phyloP scores from a whole-genome alignment of 257 asterid species.

The Fraxinus anomala region DNA sequence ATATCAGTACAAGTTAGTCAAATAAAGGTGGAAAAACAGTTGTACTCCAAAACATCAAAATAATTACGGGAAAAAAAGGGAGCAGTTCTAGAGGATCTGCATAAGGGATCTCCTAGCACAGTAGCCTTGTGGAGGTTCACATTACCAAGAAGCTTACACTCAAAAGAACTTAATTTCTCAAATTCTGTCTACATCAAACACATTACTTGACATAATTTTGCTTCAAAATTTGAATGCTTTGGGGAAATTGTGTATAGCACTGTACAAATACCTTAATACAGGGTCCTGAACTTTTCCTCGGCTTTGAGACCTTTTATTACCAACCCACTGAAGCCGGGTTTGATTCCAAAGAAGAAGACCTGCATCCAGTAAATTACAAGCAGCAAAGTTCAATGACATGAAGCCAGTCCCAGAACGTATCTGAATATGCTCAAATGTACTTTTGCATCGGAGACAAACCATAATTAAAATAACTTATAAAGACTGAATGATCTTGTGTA shows the following conservation, averaged over 20 bases:
- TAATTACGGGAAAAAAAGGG: not conserved
- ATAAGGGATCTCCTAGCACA: not conserved
- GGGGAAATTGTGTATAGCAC: constrained; percentile 1
- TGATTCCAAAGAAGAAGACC: constrained; percentile 70
- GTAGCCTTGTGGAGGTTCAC: not conserved
- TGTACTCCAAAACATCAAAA: not conserved
- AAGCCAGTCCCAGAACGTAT: not conserved
- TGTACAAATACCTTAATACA: constrained; percentile 43
- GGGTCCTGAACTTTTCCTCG: constrained; percentile 45
- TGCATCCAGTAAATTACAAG: constrained; percentile 29
- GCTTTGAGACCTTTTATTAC: constrained; percentile 36
- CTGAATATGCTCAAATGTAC: constrained; percentile 8
- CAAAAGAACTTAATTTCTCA: not conserved
- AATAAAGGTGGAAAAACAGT: not conserved
- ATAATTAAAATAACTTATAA: not conserved
- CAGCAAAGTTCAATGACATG: not conserved
- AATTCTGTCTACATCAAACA: constrained; percentile 1
- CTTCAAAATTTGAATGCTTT: not conserved
- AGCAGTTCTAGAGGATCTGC: not conserved
- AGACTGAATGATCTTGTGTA: not conserved
- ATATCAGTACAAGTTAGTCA: not conserved
- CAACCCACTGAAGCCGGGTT: constrained; percentile 64
- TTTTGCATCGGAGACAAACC: not conserved
- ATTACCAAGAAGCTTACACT: not conserved
- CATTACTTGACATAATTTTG: constrained; percentile 5